Evolutionary conservation across 768 basidiomycete species (phyloP).

Genomic region (Xerocomellus chrysenteron): DNA sequence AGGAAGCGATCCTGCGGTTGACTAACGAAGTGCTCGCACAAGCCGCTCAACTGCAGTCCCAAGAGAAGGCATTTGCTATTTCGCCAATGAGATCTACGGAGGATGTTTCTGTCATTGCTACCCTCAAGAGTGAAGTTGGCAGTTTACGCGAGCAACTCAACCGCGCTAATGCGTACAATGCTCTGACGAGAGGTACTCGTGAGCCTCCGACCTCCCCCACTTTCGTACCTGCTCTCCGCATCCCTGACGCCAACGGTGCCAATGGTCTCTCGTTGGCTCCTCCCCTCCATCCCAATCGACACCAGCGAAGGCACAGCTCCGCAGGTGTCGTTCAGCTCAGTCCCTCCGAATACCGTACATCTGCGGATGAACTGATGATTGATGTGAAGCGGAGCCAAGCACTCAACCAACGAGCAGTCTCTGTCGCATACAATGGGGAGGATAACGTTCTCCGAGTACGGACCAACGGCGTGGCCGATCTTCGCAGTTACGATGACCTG

Average conservation of each 20-base stretch:
- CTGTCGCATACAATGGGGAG: conserved; percentile 84
- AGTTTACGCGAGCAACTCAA: conserved; percentile 93
- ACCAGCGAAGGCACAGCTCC: conserved; percentile 84
- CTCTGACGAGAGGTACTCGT: conserved; percentile 72
- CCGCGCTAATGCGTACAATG: conserved; percentile 89
- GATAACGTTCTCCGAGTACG: conserved; percentile 69
- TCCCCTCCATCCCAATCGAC: conserved; percentile 44
- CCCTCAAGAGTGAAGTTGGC: conserved; percentile 90
- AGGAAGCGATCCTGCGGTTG: conserved; percentile 77
- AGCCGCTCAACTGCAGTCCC: conserved; percentile 71
- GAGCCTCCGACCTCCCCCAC: conserved; percentile 82
- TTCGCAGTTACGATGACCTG: conserved; percentile 79
- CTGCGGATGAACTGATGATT: conserved; percentile 75
- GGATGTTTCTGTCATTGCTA: conserved; percentile 82
- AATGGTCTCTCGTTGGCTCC: conserved; percentile 46
- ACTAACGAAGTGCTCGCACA: conserved; percentile 75
- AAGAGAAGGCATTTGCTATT: conserved; percentile 67
- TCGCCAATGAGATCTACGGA: conserved; percentile 70
- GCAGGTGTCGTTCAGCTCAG: conserved; percentile 71
- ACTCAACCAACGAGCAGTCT: conserved; percentile 78
- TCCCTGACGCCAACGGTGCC: conserved; percentile 40
- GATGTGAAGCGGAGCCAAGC: conserved; percentile 70
- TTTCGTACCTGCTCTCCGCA: conserved; percentile 76
- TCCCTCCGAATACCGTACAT: conserved; percentile 64
- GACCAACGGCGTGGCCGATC: conserved; percentile 64